phyloP scores from a whole-genome alignment of 2,329 filamentous ascomycete species.

The Mycogone perniciosa region DNA sequence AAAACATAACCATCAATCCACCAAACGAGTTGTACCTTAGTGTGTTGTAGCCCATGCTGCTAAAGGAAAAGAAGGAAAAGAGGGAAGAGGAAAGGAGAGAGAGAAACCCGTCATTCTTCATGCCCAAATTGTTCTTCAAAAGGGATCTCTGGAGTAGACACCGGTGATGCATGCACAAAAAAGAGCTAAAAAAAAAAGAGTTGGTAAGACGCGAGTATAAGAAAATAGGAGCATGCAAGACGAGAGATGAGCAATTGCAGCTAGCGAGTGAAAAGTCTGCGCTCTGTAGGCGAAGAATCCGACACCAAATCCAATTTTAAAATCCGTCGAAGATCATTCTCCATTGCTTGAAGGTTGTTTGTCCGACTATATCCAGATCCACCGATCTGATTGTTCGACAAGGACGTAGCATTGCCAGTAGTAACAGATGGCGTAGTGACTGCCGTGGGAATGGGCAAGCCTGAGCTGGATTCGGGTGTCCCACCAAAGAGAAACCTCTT shows the following conservation, averaged over 20 bases:
- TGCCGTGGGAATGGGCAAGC: not conserved
- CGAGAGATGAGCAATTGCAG: not conserved
- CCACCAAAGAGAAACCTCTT: constrained; percentile 51
- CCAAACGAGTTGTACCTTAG: not conserved
- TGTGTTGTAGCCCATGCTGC: constrained; percentile 4
- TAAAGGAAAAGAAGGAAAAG: constrained; percentile 6
- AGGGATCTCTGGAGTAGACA: not conserved
- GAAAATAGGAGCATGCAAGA: not conserved
- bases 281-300: constrained; percentile 16
- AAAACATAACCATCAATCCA: not conserved
- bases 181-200: constrained; percentile 1
- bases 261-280: constrained; percentile 19
- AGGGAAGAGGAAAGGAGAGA: no score
- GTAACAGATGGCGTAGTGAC: constrained; percentile 1
- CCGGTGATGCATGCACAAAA: not conserved
- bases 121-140: no score
- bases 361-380: constrained; percentile 13
- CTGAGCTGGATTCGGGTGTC: constrained; percentile 18
- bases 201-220: not conserved
- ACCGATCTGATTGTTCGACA: constrained; percentile 5
- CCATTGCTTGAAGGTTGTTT: constrained; percentile 42
- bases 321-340: constrained; percentile 47
- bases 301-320: constrained; percentile 38
- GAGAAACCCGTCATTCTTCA: no score
- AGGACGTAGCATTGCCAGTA: not conserved